Evolutionary conservation across 2,329 filamentous ascomycete genomes (phyloP).

Genomic region (Elsinoe batatas): DNA sequence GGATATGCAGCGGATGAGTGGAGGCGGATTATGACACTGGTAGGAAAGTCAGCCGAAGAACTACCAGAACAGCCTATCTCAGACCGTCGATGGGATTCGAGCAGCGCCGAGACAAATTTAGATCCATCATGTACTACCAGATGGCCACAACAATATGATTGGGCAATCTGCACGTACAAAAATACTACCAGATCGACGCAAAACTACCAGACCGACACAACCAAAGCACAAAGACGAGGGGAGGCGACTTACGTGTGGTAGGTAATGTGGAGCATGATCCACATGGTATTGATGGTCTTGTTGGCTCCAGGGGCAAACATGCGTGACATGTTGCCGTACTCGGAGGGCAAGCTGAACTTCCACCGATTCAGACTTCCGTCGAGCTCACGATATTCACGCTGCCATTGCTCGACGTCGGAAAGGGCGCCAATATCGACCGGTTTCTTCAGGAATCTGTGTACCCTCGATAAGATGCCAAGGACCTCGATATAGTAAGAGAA

Average conservation of each 20-base stretch:
- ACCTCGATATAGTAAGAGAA: conserved; percentile 90
- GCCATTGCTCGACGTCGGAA: conserved; percentile 82
- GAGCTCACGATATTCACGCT: conserved; percentile 73
- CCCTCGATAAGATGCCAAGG: conserved; percentile 72
- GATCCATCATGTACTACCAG: too few relatives aligned
- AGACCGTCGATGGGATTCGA: too few relatives aligned
- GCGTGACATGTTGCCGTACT: conserved; percentile 76
- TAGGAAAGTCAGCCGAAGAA: conserved; percentile 18
- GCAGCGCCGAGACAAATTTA: too few relatives aligned
- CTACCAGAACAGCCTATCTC: neutral
- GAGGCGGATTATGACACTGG: conserved; percentile 68
- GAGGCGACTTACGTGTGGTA: conserved; percentile 60
- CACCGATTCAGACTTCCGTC: conserved; percentile 70
- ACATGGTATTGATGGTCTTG: conserved; percentile 66
- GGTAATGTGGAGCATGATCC: conserved; percentile 85
- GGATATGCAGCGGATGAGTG: conserved; percentile 91
- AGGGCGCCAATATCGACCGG: conserved; percentile 80
- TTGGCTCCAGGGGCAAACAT: conserved; percentile 57
- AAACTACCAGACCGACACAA: too few relatives aligned
- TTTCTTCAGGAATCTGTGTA: conserved; percentile 80
- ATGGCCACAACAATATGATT: too few relatives aligned
- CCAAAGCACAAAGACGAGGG: neutral
- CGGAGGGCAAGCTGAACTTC: conserved; percentile 72
- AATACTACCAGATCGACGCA: too few relatives aligned
- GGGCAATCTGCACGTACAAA: too few relatives aligned